Evolutionary conservation across 441 rosid species (phyloP).

Genomic region (Breynia disticha): DNA sequence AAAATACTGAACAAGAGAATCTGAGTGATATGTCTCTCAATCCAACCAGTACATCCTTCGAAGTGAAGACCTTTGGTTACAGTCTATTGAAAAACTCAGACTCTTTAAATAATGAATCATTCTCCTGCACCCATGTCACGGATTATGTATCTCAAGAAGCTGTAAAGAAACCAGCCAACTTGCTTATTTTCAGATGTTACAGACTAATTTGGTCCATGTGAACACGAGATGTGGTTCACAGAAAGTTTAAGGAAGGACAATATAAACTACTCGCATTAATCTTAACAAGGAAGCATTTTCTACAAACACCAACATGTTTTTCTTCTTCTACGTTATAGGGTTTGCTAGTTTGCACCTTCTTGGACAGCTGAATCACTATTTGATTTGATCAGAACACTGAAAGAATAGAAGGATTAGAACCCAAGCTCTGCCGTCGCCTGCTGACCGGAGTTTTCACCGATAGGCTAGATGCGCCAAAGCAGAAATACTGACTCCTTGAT

Average conservation of each 20-base stretch:
- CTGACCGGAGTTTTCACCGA: slow-evolving; percentile 37
- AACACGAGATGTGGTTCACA: slow-evolving; percentile 14
- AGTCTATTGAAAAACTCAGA: too few relatives aligned
- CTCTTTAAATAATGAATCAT: too few relatives aligned
- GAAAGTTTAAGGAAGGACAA: slow-evolving; percentile 11
- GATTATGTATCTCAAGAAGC: too few relatives aligned
- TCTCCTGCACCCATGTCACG: too few relatives aligned
- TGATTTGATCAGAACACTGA: slow-evolving; percentile 28
- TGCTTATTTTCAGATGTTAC: too few relatives aligned
- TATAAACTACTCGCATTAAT: slow-evolving; percentile 15
- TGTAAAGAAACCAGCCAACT: too few relatives aligned
- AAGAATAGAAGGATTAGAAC: slow-evolving; percentile 26
- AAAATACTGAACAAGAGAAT: too few relatives aligned
- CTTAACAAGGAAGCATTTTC: slow-evolving; percentile 12
- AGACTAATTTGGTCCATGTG: not conserved
- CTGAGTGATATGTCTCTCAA: too few relatives aligned
- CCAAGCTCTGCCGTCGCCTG: slow-evolving; percentile 33
- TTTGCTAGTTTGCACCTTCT: slow-evolving; percentile 5
- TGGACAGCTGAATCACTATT: not conserved
- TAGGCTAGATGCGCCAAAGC: slow-evolving; percentile 54
- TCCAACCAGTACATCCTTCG: too few relatives aligned
- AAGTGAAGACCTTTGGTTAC: too few relatives aligned
- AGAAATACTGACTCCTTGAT: slow-evolving; percentile 56
- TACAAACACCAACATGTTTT: not conserved
- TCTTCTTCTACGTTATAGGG: slow-evolving; percentile 17